Base-by-base conservation (phyloP, 2,329 filamentous ascomycete genomes). In the Hypoxylon sp. region DNA sequence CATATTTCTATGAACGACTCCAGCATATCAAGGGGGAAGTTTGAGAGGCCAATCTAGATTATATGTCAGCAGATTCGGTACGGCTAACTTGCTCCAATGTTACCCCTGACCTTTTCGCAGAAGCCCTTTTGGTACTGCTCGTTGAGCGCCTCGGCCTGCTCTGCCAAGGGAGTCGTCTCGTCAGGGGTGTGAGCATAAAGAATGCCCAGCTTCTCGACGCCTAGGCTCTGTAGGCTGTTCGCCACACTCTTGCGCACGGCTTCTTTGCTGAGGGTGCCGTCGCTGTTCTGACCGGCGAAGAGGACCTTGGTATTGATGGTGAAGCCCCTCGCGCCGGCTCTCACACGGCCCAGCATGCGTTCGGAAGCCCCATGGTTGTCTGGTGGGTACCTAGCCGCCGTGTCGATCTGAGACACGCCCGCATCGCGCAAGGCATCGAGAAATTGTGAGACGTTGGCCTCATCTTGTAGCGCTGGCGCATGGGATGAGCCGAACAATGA, bases 61-160 rank as follows among this genome's bases (percentile, higher is more conserved):
- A 18, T n/a, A 22, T 24, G 14, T 63, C 16, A 33, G 48, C 5
- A 28, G 7, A 38, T 5, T 18, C 36, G 2, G 6, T 12, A 28
- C 14, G 28, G 22, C 65, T 80, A 26, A 6, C 16, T 72, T 60
- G 11, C 3, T 12, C 5, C 14, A 3, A 28, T 3, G 12, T 3
- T 1, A 1, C 12, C 3, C 5, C 48, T 46, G 3, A 88, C 89
- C 83, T 89, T 88, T 53, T 86, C 84, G 71, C 84, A 89, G 61
- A 91, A 87, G 22, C 79, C 80, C 76, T 89, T 88, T 64, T 78
- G 75, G 65, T 82, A 84, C 68, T 81, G 85, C 66, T 76, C 80
- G 73, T 63, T 48, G 22, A 69, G 53, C n/a, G 56, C 58, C 40
- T 45, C 48, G 5, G 67, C 67, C 45, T 67, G 60, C 20, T 69